Conservation (phyloP, 768 basidiomycete genomes). For the Mycena venus region DNA sequence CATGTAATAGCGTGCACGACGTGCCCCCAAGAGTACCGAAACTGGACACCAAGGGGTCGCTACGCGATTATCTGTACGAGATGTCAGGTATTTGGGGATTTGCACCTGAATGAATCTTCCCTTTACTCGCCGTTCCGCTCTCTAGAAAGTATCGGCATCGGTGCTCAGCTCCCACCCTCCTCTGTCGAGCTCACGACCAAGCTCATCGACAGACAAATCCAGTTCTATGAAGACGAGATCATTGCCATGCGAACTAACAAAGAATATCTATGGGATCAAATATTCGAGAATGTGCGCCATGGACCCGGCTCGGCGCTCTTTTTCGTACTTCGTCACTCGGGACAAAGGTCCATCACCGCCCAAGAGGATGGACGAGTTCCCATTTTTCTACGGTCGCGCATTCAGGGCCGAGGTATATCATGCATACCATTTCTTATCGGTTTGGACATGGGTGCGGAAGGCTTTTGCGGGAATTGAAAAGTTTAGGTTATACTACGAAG, state of each 20-base stretch:
- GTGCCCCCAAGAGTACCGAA: neutral
- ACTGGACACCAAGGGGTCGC: neutral
- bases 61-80: neutral
- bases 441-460: conserved; percentile 3
- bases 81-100: neutral
- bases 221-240: conserved; percentile 1
- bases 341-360: neutral
- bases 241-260: neutral
- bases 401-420: neutral
- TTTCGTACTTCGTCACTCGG: neutral
- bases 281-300: neutral
- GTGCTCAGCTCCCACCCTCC: neutral
- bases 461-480: neutral
- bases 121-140: neutral
- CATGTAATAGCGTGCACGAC: neutral
- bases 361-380: neutral
- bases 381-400: neutral
- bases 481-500: neutral
- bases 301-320: neutral
- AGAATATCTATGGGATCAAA: neutral
- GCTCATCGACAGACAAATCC: neutral
- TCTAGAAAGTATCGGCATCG: neutral
- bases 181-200: conserved; percentile 2
- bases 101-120: neutral
- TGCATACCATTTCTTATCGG: conserved; percentile 5